These are phyloP conservation scores for Wickerhamomyces sp. DNA, from an alignment of 1,139 yeast species.

Conservation along the genomic window DNA sequence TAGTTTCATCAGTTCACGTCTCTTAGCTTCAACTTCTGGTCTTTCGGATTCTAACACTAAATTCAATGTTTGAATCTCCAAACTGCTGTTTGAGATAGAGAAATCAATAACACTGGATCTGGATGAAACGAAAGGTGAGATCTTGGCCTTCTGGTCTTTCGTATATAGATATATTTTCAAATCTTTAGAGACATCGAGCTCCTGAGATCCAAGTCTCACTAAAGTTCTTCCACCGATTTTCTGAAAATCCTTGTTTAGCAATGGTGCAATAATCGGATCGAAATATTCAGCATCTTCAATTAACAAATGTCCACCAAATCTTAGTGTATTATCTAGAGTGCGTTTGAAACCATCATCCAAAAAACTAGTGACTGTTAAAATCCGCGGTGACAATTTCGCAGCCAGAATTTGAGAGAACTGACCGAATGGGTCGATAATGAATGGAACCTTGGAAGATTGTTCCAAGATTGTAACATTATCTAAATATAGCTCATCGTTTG, in stretches of 20 bases:
- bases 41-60: constrained; percentile 48
- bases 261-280: constrained; percentile 66
- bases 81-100: constrained; percentile 61
- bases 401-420: constrained; percentile 39
- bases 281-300: constrained; percentile 76
- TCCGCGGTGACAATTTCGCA: constrained; percentile 30
- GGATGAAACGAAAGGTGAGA: constrained; percentile 56
- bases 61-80: constrained; percentile 62
- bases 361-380: constrained; percentile 61
- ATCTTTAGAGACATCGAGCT: constrained; percentile 61
- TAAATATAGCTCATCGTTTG: constrained; percentile 52
- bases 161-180: constrained; percentile 63
- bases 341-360: constrained; percentile 64
- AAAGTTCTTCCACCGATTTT: constrained; percentile 68
- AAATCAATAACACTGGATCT: constrained; percentile 67
- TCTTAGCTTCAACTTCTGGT: constrained; percentile 65
- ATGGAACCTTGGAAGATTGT: constrained; percentile 40
- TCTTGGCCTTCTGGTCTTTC: constrained; percentile 44
- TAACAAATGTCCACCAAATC: constrained; percentile 76
- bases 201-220: constrained; percentile 56
- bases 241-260: constrained; percentile 58
- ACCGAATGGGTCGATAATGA: constrained; percentile 72
- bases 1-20: constrained; percentile 48
- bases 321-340: constrained; percentile 71
- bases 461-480: constrained; percentile 61